Conservation (phyloP, 1,139 yeast species). For the Cylindricascospora bacillispora region DNA sequence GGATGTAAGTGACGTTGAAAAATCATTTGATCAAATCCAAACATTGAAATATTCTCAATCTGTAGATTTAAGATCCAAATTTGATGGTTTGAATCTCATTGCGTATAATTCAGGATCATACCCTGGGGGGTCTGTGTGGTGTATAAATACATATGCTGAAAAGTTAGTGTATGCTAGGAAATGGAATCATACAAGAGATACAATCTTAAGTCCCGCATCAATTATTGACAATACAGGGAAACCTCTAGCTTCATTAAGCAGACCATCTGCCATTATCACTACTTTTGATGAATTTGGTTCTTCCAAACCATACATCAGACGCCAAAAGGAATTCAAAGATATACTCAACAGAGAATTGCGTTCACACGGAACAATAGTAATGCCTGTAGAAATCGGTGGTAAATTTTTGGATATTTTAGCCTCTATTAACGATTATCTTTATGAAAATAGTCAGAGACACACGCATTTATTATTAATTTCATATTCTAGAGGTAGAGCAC, state of each 20-base stretch:
- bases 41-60: slow-evolving; percentile 74
- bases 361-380: slow-evolving; percentile 55
- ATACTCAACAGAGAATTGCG: slow-evolving; percentile 44
- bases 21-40: slow-evolving; percentile 56
- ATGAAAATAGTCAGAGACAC: slow-evolving; percentile 14
- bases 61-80: slow-evolving; percentile 38
- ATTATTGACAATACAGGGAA: slow-evolving; percentile 40
- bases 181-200: slow-evolving; percentile 91
- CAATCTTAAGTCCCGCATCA: slow-evolving; percentile 73
- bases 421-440: slow-evolving; percentile 42
- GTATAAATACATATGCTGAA: slow-evolving; percentile 60
- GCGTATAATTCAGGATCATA: slow-evolving; percentile 91
- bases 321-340: slow-evolving; percentile 53
- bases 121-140: slow-evolving; percentile 79
- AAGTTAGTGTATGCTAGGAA: slow-evolving; percentile 78
- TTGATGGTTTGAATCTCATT: slow-evolving; percentile 56
- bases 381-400: slow-evolving; percentile 80
- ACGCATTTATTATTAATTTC: slow-evolving; percentile 62
- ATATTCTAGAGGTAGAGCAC: slow-evolving; percentile 65
- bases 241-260: slow-evolving; percentile 48
- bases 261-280: slow-evolving; percentile 81
- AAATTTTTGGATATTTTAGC: slow-evolving; percentile 51
- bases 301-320: slow-evolving; percentile 46
- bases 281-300: slow-evolving; percentile 51
- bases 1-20: slow-evolving; percentile 68